Evolutionary conservation across 345 rosid species (phyloP).

Genomic region (Brassica nigra): DNA sequence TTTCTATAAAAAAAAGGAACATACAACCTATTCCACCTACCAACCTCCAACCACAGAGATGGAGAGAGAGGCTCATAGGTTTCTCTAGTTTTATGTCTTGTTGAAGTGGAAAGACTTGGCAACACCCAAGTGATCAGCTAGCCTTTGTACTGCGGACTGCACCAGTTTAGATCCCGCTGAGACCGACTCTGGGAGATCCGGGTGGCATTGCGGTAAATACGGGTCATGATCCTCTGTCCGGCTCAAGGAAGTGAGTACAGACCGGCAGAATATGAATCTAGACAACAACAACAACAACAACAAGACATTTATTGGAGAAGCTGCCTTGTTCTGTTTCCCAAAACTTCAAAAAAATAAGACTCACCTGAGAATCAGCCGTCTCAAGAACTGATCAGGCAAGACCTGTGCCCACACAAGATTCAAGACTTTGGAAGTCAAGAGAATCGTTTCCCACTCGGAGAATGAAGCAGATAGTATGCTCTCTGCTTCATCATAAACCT

Average conservation of each 20-base stretch:
- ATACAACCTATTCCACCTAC: conserved; percentile 28
- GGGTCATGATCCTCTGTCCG: conserved; percentile 51
- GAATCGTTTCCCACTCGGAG: conserved; percentile 85
- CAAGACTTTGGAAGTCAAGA: conserved; percentile 70
- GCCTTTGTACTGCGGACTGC: conserved; percentile 52
- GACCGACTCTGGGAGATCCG: conserved; percentile 64
- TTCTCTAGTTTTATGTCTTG: conserved; percentile 27
- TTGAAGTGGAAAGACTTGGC: conserved; percentile 58
- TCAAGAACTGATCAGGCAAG: conserved; percentile 79
- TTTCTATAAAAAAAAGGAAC: conserved; percentile 4
- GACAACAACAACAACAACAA: background rate
- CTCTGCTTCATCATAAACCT: conserved; percentile 63
- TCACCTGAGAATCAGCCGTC: conserved; percentile 90
- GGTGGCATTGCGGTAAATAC: conserved; percentile 77
- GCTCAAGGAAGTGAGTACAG: conserved; percentile 57
- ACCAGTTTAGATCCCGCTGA: conserved; percentile 58
- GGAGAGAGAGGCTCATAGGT: conserved; percentile 9
- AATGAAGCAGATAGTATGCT: conserved; percentile 70
- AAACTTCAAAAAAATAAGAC: background rate
- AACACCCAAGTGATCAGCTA: conserved; percentile 68
- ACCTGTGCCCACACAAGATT: conserved; percentile 97
- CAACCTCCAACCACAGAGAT: conserved; percentile 4
- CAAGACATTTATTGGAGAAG: background rate
- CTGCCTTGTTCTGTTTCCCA: background rate
- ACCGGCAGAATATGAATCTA: conserved; percentile 93